Evolutionary conservation across 331 rosid species (phyloP), one percentile per base, ranked within the genome.

Genomic region (Spiraea crenata): DNA sequence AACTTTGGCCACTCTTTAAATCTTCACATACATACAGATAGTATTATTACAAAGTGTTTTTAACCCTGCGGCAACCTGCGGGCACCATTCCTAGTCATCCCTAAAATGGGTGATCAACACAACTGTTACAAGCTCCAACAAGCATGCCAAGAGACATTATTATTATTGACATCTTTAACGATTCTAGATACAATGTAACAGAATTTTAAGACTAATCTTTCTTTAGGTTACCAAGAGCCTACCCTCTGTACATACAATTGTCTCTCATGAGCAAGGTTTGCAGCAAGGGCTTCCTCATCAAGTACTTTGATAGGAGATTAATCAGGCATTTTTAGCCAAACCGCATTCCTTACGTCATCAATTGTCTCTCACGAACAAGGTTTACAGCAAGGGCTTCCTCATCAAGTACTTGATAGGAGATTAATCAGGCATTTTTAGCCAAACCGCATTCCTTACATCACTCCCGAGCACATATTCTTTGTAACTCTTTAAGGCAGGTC

Each of bases 291-390:
- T 79, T 91, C 97, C 67, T 93, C 99, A 12, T 93, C 93, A 6
- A 93, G 95, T 56, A 91, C 76, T 73, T 42, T 75, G 76, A 93
- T 89, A 0, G 97, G 99, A 35, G 88, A 91, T 97, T 97, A 93
- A 63, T 91, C 92, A 0, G 99, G 99, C 83, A 85, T 71, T 73
- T 79, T 87, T 31, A 89, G 77, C 95, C 86, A 91, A 62, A 57
- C 79, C 45, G 71, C 77, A 47, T 70, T 82, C 80, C 83, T 84
- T 69, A 65, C 76, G 45, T 68, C 20, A 50, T 63, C 56, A 86
- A 74, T 74, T 89, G 78, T 61, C 86, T 82, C 63, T 93, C 89
- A 70, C 74, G 87, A 70, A 87, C 96, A 71, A 76, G 79, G 73
- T 91, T 93, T 19, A 79, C 85, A 68, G 97, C 95, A 34, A 87